Evolutionary conservation across 1,139 yeast genomes (phyloP), one percentile per base, ranked within the genome.

Genomic region (Lodderomyces oxycetoniae): DNA sequence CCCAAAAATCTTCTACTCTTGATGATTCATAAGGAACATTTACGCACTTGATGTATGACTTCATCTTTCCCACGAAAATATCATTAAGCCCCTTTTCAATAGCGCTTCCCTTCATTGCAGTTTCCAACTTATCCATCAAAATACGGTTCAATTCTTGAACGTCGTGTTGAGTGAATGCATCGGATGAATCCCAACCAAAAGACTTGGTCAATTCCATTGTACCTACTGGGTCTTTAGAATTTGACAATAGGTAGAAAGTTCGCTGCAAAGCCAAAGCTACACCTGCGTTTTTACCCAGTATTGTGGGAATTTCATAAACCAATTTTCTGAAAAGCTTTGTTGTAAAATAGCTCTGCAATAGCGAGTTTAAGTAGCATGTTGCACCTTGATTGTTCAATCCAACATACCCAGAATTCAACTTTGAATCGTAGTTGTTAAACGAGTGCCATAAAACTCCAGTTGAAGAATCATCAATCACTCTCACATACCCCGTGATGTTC

Each of bases 301-400:
- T 77, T 0, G 96, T 85, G 2, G 97, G 97, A 38, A 91, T 89
- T 48, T 80, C 79, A 55, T 87, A 89, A 2, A 91, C 98, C 42
- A 88, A 74, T 50, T 79, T 77, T 44, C 97, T 74, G 60, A 91
- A 91, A 24, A 69, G 65, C 45, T 79, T 80, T 1, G 98, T 91
- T 50, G 88, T 86, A 55, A 72, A 91, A 49, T 93, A 84, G 15
- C 96, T 85, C 55, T 91, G 98, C 37, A 91, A 61, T 39, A 91
- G 67, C 1, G 97, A 89, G 55, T 91, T 91, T 52, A 91, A 74
- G 56, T 91, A 91, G 56, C 99, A 91, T 0, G 99, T 91, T 3
- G 98, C 99, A 41, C 98, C 98, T 60, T 91, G 99, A 54, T 91
- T 91, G 46, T 79, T 83, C 45, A 91, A 75, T 1, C 99, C 99